These are phyloP conservation scores for Corinectria fuckeliana DNA, from an alignment of 2,329 filamentous ascomycete genomes.

Conservation along the genomic window DNA sequence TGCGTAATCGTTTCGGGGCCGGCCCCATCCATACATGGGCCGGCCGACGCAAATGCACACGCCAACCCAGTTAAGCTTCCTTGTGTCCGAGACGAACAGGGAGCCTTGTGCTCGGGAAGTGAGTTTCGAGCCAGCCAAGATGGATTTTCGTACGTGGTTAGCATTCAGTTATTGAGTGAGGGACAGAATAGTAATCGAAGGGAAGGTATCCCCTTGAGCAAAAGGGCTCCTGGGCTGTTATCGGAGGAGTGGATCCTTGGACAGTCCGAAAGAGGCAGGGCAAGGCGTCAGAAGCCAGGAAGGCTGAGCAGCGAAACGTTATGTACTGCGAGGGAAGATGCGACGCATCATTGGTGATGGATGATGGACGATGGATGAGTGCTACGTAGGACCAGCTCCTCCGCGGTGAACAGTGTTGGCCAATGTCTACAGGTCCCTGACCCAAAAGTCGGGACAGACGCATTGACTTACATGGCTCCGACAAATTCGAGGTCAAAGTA, in stretches of 20 bases:
- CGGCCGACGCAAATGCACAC: constrained; percentile 30
- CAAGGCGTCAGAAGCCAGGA: constrained; percentile 4
- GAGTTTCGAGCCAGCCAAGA: constrained; percentile 1
- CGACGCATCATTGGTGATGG: background rate
- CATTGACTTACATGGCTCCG: background rate
- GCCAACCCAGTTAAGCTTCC: constrained; percentile 40
- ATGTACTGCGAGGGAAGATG: background rate
- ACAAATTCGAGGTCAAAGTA: background rate
- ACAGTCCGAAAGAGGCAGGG: background rate
- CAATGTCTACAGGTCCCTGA: background rate
- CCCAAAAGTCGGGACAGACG: background rate
- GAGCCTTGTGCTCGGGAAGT: constrained; percentile 12
- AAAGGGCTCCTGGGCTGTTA: background rate
- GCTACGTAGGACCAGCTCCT: background rate
- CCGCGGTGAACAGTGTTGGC: background rate
- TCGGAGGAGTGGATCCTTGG: background rate
- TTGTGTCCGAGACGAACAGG: constrained; percentile 23
- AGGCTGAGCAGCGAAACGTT: constrained; percentile 21
- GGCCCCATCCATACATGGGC: constrained; percentile 32
- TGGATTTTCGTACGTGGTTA: background rate
- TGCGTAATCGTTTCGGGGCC: constrained; percentile 34
- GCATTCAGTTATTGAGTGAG: background rate
- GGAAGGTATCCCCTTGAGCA: too few species aligned
- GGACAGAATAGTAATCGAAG: too few species aligned
- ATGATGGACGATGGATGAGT: background rate